Evolutionary conservation across 177 flowering plant species (phyloP), one percentile per base, ranked within the genome.

Genomic region (Vitis hybrid): DNA sequence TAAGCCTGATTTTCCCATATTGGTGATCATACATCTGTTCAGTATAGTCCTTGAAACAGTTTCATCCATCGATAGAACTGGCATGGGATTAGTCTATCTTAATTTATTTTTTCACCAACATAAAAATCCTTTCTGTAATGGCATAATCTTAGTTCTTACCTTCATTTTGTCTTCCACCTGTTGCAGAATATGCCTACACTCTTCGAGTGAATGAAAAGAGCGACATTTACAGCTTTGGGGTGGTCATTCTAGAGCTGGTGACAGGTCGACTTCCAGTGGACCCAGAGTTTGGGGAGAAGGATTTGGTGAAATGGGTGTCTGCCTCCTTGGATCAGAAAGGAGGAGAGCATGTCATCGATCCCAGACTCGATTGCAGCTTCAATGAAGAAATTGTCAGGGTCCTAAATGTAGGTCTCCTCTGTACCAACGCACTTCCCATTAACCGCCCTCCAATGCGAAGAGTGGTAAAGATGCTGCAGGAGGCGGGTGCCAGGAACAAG

Each of bases 201-300:
- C 84, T 93, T 8, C 73, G 91, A 34, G 98, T 93, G 75, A 91
- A 91, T 19, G 98, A 93, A 67, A 93, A 91, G 88, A 93, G 98
- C 48, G 98, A 93, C 67, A 89, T 84, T 17, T 93, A 93, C 81
- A 93, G 98, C 81, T 93, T 91, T 56, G 98, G 98, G 1, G 91
- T 93, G 67, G 98, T 93, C 8, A 61, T 93, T 39, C 77, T 93
- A 14, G 98, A 93, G 81, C 69, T 93, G 65, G 84, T 91, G 1
- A 93, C 98, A 0, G 94, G 98, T 5, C 85, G 77, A 61, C 80
- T 23, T 19, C 92, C 98, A 0, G 72, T 72, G 1, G 94, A 85
- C 64, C 84, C 87, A 1, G 91, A 87, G 52, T 81, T 78, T 11
- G 93, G 95, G 23, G 97, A 89, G 72, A 88, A 84, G 75, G 93